A percentile compares a stretch with the other conserved stretches of the same genome.
Evolutionary conservation across 257 asterid genomes (phyloP).

Genomic region (Solanum arcanum): DNA sequence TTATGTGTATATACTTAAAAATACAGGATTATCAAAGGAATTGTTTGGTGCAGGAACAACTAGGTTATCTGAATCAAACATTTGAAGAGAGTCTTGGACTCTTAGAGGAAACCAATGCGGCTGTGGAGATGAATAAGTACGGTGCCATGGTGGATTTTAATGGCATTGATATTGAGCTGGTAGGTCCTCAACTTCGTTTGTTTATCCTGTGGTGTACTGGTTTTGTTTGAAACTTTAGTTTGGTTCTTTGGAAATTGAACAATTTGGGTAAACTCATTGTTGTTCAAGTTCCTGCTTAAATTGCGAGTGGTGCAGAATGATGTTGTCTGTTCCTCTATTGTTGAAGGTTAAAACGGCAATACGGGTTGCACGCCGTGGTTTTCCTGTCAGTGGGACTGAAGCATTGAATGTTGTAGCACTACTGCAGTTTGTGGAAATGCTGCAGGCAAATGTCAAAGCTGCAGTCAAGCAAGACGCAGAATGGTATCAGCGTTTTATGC

Average conservation of each 20-base stretch:
- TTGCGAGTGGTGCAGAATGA: neutral
- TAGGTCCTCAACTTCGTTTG: slow-evolving; percentile 8
- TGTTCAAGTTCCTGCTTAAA: neutral
- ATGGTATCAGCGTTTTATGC: slow-evolving; percentile 71
- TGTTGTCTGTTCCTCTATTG: neutral
- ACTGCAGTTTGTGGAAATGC: slow-evolving; percentile 50
- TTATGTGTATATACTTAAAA: neutral
- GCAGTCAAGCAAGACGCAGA: slow-evolving; percentile 71
- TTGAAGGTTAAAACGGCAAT: slow-evolving; percentile 69
- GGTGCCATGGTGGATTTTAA: slow-evolving; percentile 81
- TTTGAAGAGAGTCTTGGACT: slow-evolving; percentile 56
- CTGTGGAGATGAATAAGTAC: slow-evolving; percentile 74
- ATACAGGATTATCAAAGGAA: neutral
- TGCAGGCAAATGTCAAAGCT: slow-evolving; percentile 65
- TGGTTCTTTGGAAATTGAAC: neutral
- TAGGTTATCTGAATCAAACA: slow-evolving; percentile 50
- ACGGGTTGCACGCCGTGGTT: slow-evolving; percentile 49
- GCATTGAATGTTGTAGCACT: slow-evolving; percentile 57
- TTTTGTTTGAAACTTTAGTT: neutral
- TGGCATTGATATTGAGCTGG: slow-evolving; percentile 56
- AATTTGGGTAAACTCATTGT: neutral
- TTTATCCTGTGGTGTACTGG: neutral
- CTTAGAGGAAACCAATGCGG: slow-evolving; percentile 76
- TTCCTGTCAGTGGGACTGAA: slow-evolving; percentile 61
- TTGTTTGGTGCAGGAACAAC: slow-evolving; percentile 36